A percentile compares a stretch with the other conserved stretches of the same genome.
Conservation (phyloP, 768 basidiomycete genomes). For the Calocybe cyanea region DNA sequence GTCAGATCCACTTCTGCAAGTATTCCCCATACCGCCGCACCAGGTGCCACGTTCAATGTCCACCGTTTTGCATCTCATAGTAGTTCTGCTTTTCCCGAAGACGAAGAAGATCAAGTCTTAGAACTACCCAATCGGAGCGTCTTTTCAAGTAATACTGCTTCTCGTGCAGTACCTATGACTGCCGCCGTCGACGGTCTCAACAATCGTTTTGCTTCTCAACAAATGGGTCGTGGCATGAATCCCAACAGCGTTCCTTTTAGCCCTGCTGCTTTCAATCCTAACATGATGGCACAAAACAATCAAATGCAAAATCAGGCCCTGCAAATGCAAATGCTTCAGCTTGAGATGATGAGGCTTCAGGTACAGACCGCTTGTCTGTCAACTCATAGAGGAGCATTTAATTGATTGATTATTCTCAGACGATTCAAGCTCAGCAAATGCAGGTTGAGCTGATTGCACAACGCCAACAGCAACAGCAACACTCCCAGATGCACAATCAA, state of each 20-base stretch:
- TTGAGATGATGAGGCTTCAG: conserved; percentile 81
- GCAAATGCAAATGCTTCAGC: conserved; percentile 83
- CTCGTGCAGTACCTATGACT: conserved; percentile 57
- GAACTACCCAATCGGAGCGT: conserved; percentile 52
- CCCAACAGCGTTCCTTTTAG: conserved; percentile 55
- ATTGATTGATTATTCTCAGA: conserved; percentile 31
- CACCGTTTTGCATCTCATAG: conserved; percentile 51
- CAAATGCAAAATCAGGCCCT: conserved; percentile 58
- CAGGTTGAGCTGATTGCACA: conserved; percentile 70
- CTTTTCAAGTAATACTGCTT: conserved; percentile 38
- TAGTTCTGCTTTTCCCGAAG: conserved; percentile 40
- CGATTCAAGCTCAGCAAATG: conserved; percentile 70
- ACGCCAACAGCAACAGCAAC: conserved; percentile 42
- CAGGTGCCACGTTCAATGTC: conserved; percentile 58
- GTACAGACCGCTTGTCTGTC: conserved; percentile 31
- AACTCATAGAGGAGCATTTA: not conserved
- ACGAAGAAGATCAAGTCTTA: conserved; percentile 60
- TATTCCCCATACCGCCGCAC: conserved; percentile 68
- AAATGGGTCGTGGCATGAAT: conserved; percentile 52
- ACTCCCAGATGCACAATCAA: conserved; percentile 35
- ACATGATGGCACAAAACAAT: conserved; percentile 39
- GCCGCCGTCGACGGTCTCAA: conserved; percentile 67
- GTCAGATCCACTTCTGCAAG: conserved; percentile 69
- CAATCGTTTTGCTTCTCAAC: conserved; percentile 59
- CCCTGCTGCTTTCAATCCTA: conserved; percentile 43